A percentile compares a stretch with the other conserved stretches of the same genome.
phyloP scores from a whole-genome alignment of 176 grass and related monocot genomes.

The Raddia distichophylla region DNA sequence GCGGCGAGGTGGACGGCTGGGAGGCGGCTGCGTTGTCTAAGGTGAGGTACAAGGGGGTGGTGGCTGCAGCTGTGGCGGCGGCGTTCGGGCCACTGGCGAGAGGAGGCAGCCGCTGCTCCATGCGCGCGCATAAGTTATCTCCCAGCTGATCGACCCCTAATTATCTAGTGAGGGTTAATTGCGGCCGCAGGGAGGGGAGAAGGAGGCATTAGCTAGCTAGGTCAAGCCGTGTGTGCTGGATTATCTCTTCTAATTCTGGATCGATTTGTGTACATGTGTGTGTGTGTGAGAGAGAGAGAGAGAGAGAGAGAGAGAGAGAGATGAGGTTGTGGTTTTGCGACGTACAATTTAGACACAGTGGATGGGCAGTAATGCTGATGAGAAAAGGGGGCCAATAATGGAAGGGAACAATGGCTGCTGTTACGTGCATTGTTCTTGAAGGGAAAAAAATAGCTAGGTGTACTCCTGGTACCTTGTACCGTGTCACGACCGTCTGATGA shows the following conservation, averaged over 20 bases:
- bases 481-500: background rate
- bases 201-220: slow-evolving; percentile 27
- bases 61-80: slow-evolving; percentile 27
- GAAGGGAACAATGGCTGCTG: slow-evolving; percentile 38
- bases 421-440: slow-evolving; percentile 32
- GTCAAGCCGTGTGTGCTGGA: slow-evolving; percentile 17
- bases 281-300: background rate
- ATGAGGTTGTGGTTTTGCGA: slow-evolving; percentile 1
- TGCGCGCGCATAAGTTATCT: slow-evolving; percentile 36
- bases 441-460: background rate
- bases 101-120: slow-evolving; percentile 63
- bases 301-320: background rate
- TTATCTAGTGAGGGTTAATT: slow-evolving; percentile 34
- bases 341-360: slow-evolving; percentile 18
- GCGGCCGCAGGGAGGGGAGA: slow-evolving; percentile 13
- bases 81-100: slow-evolving; percentile 47
- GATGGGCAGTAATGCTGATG: slow-evolving; percentile 39
- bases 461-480: background rate
- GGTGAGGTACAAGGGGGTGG: slow-evolving; percentile 41
- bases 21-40: slow-evolving; percentile 35
- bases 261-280: background rate
- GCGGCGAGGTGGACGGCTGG: slow-evolving; percentile 24
- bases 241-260: slow-evolving; percentile 40
- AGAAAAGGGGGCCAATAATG: slow-evolving; percentile 46
- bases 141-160: slow-evolving; percentile 24